Base-by-base conservation (phyloP, 768 basidiomycete species). In the Suillus lakei region DNA sequence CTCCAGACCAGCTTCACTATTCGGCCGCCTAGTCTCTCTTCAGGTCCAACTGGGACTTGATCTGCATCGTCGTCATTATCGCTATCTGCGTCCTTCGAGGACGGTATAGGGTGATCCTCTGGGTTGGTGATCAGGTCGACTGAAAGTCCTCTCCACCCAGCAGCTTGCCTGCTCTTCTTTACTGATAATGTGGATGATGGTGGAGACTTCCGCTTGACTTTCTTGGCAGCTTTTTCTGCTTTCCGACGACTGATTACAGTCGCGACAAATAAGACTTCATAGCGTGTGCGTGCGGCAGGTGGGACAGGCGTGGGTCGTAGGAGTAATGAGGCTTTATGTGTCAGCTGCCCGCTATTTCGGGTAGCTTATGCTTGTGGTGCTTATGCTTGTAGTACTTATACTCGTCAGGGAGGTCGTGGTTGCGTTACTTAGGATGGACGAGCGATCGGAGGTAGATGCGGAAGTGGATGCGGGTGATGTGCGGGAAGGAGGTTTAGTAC, bases 111-210 rank as follows among this genome's bases (percentile, higher is more conserved):
- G 60, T 76, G 73, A 43, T 79, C 81, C 39, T 81, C 82, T 3
- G 78, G 75, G 63, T 77, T 80, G 13, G 85, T 84, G 61, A 88
- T 86, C 61, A 89, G 75, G 72, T 92, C 91, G 34, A 91, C 85
- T 1, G 90, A 90, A 46, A 90, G 72, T 10, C 87, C 91, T 51
- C 90, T 80, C 92, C 92, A 94, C 3, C 92, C 92, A 4, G 85
- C 86, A 1, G 90, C 88, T 63, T 87, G 84, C 64, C 88, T 75
- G 46, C 71, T 72, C 51, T 84, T 82, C 66, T 83, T 81, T 18
- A 80, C 70, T 13, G 58, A 28, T 7, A 26, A 41, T 36, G 58
- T 9, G 12, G 58, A 36, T 38, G 34, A 56, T 55, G 78, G 64
- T 18, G 81, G 78, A 64, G 78, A 78, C 4, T 79, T 69, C 2